Percentiles rank a stretch among this genome's conserved stretches.
phyloP scores from a whole-genome alignment of 2,329 filamentous ascomycete species.

The Claviceps pazoutovae region DNA sequence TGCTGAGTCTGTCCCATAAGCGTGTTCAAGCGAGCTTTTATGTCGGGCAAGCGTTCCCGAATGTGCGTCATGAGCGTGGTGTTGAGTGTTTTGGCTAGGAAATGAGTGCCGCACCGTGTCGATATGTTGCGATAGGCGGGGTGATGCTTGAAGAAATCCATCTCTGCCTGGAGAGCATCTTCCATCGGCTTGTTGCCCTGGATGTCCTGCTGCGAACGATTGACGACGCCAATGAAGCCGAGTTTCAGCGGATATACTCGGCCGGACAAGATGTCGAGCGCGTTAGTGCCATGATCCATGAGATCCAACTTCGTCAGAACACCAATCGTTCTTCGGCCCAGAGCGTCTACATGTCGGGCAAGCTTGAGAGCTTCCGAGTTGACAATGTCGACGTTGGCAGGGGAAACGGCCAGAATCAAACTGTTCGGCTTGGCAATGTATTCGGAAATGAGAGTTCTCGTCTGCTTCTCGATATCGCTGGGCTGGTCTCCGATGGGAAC shows the following conservation, averaged over 20 bases:
- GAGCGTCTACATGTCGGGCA: slow-evolving; percentile 88
- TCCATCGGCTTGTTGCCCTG: slow-evolving; percentile 89
- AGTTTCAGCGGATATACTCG: slow-evolving; percentile 93
- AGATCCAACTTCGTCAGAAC: slow-evolving; percentile 94
- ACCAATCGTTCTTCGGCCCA: slow-evolving; percentile 88
- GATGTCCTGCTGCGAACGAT: slow-evolving; percentile 95
- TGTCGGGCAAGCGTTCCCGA: slow-evolving; percentile 86
- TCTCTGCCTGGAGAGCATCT: slow-evolving; percentile 77
- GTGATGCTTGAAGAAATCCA: slow-evolving; percentile 94
- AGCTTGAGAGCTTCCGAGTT: slow-evolving; percentile 97
- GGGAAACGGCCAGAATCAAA: slow-evolving; percentile 90
- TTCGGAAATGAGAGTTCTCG: slow-evolving; percentile 86
- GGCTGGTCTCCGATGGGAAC: slow-evolving; percentile 97
- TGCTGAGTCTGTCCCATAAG: slow-evolving; percentile 99
- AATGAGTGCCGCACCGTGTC: slow-evolving; percentile 83
- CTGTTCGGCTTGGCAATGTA: slow-evolving; percentile 99
- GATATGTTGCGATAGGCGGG: slow-evolving; percentile 96
- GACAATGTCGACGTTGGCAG: slow-evolving; percentile 94
- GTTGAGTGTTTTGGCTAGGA: slow-evolving; percentile 86
- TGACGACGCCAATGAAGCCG: slow-evolving; percentile 95
- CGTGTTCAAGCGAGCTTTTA: slow-evolving; percentile 94
- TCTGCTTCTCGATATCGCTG: slow-evolving; percentile 96
- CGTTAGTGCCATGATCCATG: slow-evolving; percentile 98
- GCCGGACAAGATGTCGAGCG: slow-evolving; percentile 91
- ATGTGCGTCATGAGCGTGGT: slow-evolving; percentile 93